Percentiles rank a stretch among this genome's conserved stretches.
phyloP scores from a whole-genome alignment of 352 stramenopile species.

The Pythium oligandrum region DNA sequence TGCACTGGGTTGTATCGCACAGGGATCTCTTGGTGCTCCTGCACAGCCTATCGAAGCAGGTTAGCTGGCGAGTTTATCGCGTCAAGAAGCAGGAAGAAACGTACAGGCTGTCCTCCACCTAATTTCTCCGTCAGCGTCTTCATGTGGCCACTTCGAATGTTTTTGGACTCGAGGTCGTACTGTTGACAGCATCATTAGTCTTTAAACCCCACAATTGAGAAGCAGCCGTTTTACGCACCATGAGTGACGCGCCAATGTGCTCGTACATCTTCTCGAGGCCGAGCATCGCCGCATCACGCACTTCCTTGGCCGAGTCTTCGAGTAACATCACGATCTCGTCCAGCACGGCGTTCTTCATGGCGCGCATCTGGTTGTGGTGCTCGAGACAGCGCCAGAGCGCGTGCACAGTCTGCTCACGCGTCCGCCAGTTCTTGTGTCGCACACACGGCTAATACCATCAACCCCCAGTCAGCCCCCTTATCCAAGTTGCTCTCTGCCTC shows the following conservation, averaged over 20 bases:
- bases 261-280: slow-evolving; percentile 74
- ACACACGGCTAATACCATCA: slow-evolving; percentile 24
- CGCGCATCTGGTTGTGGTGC: slow-evolving; percentile 35
- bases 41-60: no score
- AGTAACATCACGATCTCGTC: slow-evolving; percentile 60
- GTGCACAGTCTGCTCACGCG: slow-evolving; percentile 67
- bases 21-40: no score
- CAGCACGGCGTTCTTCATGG: slow-evolving; percentile 45
- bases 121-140: slow-evolving; percentile 68
- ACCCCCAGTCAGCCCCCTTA: background rate
- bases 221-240: slow-evolving; percentile 28
- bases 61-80: no score
- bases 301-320: slow-evolving; percentile 82
- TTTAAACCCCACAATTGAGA: background rate
- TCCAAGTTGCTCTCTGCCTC: background rate
- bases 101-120: slow-evolving; percentile 8
- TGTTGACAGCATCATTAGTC: slow-evolving; percentile 13
- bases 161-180: slow-evolving; percentile 66
- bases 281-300: slow-evolving; percentile 63
- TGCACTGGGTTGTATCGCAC: no score
- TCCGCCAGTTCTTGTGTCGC: slow-evolving; percentile 83
- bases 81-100: background rate
- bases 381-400: slow-evolving; percentile 66
- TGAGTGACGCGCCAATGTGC: slow-evolving; percentile 55
- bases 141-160: slow-evolving; percentile 71